Conservation (phyloP, 164 flowering plant genomes). For the Liriodendron chinense region DNA sequence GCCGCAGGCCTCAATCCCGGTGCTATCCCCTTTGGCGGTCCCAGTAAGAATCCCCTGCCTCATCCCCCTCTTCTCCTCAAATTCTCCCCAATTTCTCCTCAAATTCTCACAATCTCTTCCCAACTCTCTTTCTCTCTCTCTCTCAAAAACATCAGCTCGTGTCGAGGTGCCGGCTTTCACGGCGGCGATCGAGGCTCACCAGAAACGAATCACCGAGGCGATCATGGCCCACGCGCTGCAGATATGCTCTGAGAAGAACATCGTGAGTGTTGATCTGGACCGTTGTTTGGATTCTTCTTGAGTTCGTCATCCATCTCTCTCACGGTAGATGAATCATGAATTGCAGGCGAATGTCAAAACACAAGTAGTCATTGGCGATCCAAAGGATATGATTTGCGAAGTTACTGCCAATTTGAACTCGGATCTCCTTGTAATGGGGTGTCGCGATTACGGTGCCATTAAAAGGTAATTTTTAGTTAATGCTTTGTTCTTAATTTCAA, state of each 20-base stretch:
- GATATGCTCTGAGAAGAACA: conserved; percentile 53
- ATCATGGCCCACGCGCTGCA: conserved; percentile 55
- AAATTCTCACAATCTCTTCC: background rate
- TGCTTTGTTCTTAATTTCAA: background rate
- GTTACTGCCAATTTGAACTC: conserved; percentile 54
- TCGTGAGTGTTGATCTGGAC: conserved; percentile 28
- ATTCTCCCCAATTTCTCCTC: background rate
- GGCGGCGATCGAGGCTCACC: conserved; percentile 84
- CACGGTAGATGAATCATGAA: background rate
- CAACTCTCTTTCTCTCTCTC: background rate
- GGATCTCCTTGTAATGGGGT: conserved; percentile 87
- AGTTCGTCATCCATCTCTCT: background rate
- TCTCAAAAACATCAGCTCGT: conserved; percentile 26
- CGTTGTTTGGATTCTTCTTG: background rate
- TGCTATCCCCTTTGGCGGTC: conserved; percentile 80
- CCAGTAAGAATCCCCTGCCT: conserved; percentile 37
- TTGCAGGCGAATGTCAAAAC: conserved; percentile 55
- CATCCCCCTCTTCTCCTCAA: background rate
- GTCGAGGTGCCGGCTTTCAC: conserved; percentile 80
- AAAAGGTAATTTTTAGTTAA: conserved; percentile 45
- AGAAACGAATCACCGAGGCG: conserved; percentile 61
- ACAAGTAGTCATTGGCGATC: conserved; percentile 63
- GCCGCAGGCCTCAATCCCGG: conserved; percentile 69
- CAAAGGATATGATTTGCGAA: conserved; percentile 82
- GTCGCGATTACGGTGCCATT: conserved; percentile 66